Evolutionary conservation across 768 basidiomycete genomes (phyloP), one percentile per base, ranked within the genome.

Genomic region (Tricholoma bakamatsutake): DNA sequence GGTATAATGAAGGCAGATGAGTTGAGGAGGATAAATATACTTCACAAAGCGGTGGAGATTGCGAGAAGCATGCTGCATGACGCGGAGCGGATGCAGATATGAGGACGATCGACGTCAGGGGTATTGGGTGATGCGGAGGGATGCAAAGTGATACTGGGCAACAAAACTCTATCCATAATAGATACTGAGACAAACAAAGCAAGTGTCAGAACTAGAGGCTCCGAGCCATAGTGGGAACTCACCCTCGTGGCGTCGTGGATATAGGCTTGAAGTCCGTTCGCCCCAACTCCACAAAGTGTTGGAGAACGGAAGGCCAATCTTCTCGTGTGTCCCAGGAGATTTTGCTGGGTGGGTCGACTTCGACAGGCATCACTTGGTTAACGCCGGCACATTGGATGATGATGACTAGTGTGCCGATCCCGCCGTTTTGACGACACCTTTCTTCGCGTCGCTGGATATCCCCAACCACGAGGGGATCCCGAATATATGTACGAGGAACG

Each of bases 341-440:
- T 62, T 83, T 87, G 56, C 78, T 73, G 1, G 87, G 89, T 6
- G 86, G 81, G 67, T 92, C 90, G 50, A 91, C 85, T 66, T 92
- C 90, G 59, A 91, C 87, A 31, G 90, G 90, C 85, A 91, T 88
- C 59, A 92, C 88, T 63, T 92, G 88, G 64, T 82, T 84, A 63
- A 90, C 78, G 21, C 78, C 76, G 35, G 82, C 86, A 63, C 89
- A 90, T 64, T 91, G 87, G 56, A 92, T 77, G 66, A 91, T 75
- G 67, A 92, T 78, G 51, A 91, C 77, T 2, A 85, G 76, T 4
- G 85, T 82, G 17, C 90, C 90, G 60, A 91, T 84, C 11, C 90
- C 90, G 11, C 90, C 90, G 61, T 69, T 80, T 33, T 80, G 79
- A 27, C 90, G 80, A 70, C 86, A 90, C 45, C 90, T 83, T 37